Conservation (phyloP, 202 grass and related monocot species). For the Setaria viridis region DNA sequence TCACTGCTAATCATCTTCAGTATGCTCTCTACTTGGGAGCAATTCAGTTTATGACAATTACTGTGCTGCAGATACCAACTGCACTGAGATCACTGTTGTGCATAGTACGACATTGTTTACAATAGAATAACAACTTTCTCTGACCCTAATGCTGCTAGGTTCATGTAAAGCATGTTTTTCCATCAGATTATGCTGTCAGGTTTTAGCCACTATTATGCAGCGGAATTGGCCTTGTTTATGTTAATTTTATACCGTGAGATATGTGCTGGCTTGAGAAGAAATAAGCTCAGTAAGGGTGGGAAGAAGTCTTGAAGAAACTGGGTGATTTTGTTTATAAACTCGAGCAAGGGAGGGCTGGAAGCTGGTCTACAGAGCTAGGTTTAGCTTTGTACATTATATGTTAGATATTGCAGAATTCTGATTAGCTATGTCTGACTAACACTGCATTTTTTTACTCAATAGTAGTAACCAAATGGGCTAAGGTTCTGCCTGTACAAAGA, state of each 20-base stretch:
- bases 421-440: background rate
- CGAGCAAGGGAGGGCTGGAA: background rate
- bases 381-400: background rate
- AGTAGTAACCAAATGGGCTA: background rate
- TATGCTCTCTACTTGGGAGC: background rate
- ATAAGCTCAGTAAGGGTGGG: background rate
- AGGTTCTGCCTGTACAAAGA: slow-evolving; percentile 12
- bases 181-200: background rate
- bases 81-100: background rate
- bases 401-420: background rate
- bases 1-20: background rate
- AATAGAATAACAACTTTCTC: background rate
- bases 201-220: slow-evolving; percentile 8
- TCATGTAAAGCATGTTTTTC: background rate
- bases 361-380: background rate
- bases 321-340: background rate
- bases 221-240: slow-evolving; percentile 1
- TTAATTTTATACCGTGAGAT: background rate
- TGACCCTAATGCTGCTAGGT: slow-evolving; percentile 21
- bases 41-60: background rate
- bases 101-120: slow-evolving; percentile 9
- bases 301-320: background rate
- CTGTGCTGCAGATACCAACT: background rate
- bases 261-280: background rate
- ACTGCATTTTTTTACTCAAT: background rate